phyloP scores from a whole-genome alignment of 1,284 basidiomycete genomes.

The Ustilago nuda region DNA sequence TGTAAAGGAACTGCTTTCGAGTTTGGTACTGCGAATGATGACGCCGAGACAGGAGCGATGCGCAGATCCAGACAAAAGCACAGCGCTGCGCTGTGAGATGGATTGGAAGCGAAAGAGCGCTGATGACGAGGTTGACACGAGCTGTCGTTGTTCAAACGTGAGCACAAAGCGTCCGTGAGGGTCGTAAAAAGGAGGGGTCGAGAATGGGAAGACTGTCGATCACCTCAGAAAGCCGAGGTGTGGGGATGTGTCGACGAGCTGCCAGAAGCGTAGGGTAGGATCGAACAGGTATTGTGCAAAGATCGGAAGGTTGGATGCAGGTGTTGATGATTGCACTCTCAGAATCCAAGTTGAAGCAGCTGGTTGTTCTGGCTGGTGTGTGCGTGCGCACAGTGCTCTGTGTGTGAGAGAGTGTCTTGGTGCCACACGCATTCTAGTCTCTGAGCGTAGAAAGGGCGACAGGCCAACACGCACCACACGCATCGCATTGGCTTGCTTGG shows the following conservation, averaged over 20 bases:
- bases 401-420: background rate
- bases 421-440: background rate
- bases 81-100: background rate
- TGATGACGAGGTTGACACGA: slow-evolving; percentile 7
- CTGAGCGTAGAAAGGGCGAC: background rate
- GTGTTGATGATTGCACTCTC: slow-evolving; percentile 1
- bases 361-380: slow-evolving; percentile 1
- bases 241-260: slow-evolving; percentile 17
- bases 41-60: background rate
- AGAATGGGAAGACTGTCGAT: background rate
- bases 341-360: slow-evolving; percentile 6
- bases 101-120: background rate
- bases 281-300: slow-evolving; percentile 13
- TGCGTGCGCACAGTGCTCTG: background rate
- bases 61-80: background rate
- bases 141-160: background rate
- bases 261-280: background rate
- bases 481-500: too few species aligned
- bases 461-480: too few species aligned
- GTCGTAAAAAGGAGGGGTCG: background rate
- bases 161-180: slow-evolving; percentile 8
- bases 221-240: background rate
- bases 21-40: background rate
- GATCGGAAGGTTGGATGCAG: slow-evolving; percentile 25
- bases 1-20: background rate